Conservation (phyloP, 2,329 filamentous ascomycete species). For the Exophiala dermatitidis region DNA sequence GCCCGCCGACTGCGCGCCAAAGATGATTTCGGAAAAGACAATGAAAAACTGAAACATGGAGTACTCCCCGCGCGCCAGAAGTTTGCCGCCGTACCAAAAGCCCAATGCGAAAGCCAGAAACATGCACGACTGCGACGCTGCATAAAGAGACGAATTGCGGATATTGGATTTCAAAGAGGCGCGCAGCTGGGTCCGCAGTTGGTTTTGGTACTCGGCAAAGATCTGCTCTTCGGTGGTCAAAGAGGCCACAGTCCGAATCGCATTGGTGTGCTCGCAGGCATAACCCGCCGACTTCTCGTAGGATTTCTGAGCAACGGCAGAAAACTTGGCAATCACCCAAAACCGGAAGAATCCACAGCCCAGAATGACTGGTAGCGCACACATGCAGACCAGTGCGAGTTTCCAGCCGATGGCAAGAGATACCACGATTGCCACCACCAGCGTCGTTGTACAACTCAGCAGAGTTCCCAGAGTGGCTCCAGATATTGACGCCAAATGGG, state of each 20-base stretch:
- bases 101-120: conserved; percentile 80
- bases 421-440: conserved; percentile 65
- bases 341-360: conserved; percentile 83
- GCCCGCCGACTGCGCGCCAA: conserved; percentile 85
- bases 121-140: conserved; percentile 72
- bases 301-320: conserved; percentile 67
- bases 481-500: conserved; percentile 78
- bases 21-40: conserved; percentile 80
- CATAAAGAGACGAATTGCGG: conserved; percentile 72
- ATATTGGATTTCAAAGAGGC: conserved; percentile 65
- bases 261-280: conserved; percentile 87
- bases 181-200: conserved; percentile 60
- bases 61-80: conserved; percentile 67
- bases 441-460: conserved; percentile 69
- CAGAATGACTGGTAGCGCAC: conserved; percentile 69
- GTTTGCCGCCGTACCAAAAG: conserved; percentile 83
- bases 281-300: conserved; percentile 77
- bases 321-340: conserved; percentile 73
- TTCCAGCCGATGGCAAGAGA: conserved; percentile 79
- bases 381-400: conserved; percentile 71
- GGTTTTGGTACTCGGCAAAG: conserved; percentile 59
- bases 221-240: conserved; percentile 83
- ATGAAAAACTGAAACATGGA: conserved; percentile 83
- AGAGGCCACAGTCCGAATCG: conserved; percentile 87
- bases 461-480: conserved; percentile 83